Percentiles rank a stretch among this genome's conserved stretches.
Conservation (phyloP, 192 early-diverging fungal genomes). For the Backusella tuberculispora region DNA sequence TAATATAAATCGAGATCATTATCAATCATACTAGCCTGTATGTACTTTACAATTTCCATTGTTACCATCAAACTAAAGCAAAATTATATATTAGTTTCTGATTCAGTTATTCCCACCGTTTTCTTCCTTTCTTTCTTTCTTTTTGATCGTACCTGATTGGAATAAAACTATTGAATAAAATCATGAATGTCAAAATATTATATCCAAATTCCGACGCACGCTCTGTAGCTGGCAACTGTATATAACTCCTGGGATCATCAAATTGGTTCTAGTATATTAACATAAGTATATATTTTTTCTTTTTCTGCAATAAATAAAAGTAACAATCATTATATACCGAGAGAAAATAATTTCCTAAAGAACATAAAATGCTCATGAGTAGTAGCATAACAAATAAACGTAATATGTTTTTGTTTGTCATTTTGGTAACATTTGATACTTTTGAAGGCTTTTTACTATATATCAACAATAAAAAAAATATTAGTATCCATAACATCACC, state of each 20-base stretch:
- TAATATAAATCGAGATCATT: constrained; percentile 96
- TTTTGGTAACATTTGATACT: constrained; percentile 41
- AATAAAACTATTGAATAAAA: constrained; percentile 99
- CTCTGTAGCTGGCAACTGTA: constrained; percentile 32
- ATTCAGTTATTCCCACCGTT: constrained; percentile 39
- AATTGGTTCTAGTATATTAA: neutral
- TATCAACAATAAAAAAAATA: constrained; percentile 4
- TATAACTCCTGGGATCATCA: constrained; percentile 49
- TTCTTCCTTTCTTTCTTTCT: neutral
- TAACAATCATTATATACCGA: constrained; percentile 44
- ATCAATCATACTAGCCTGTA: constrained; percentile 87
- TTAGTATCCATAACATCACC: neutral
- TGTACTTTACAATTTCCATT: constrained; percentile 98
- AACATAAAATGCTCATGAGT: constrained; percentile 82
- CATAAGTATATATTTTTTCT: neutral
- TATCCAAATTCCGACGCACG: constrained; percentile 66
- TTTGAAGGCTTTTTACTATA: constrained; percentile 49
- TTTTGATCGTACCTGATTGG: constrained; percentile 73
- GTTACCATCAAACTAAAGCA: constrained; percentile 89
- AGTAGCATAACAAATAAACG: constrained; percentile 92
- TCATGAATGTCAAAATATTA: constrained; percentile 95
- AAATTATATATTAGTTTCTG: constrained; percentile 12
- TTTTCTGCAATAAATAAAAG: neutral
- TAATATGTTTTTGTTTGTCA: constrained; percentile 76
- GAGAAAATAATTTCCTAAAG: constrained; percentile 77